phyloP scores from a whole-genome alignment of 306 rosid species.

The Lupinus albus region DNA sequence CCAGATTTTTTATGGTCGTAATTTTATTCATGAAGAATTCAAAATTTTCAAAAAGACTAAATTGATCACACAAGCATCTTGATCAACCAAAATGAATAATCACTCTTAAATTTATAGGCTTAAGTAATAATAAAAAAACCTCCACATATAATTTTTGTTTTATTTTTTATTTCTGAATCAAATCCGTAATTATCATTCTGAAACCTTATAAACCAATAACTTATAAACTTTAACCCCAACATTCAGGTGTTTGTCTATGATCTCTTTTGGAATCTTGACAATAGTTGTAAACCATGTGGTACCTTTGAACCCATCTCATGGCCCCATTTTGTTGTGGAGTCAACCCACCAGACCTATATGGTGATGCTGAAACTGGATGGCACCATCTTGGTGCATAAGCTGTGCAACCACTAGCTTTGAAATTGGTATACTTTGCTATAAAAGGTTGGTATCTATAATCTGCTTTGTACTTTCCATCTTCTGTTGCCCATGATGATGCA shows the following conservation, averaged over 20 bases:
- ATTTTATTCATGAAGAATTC: too few species aligned
- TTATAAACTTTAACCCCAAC: constrained; percentile 47
- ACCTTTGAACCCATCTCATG: constrained; percentile 85
- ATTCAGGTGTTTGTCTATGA: constrained; percentile 89
- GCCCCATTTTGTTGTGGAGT: constrained; percentile 56
- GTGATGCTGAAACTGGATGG: constrained; percentile 76
- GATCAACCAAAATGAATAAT: too few species aligned
- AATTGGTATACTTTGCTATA: constrained; percentile 71
- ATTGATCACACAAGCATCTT: too few species aligned
- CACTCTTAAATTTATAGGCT: too few species aligned
- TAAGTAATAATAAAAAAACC: too few species aligned
- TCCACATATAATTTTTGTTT: too few species aligned
- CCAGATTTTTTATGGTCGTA: too few species aligned
- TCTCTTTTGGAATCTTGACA: constrained; percentile 82
- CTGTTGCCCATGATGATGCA: constrained; percentile 99
- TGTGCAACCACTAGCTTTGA: constrained; percentile 85
- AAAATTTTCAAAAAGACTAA: too few species aligned
- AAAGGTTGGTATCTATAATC: constrained; percentile 93
- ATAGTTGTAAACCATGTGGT: constrained; percentile 83
- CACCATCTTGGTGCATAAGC: constrained; percentile 74
- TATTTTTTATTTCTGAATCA: too few species aligned
- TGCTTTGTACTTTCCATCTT: constrained; percentile 96
- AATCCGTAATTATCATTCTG: too few species aligned
- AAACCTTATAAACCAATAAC: too few species aligned
- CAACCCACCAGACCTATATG: constrained; percentile 74